Evolutionary conservation across 345 rosid species (phyloP), one percentile per base, ranked within the genome.

Genomic region (Pistacia integerrima): DNA sequence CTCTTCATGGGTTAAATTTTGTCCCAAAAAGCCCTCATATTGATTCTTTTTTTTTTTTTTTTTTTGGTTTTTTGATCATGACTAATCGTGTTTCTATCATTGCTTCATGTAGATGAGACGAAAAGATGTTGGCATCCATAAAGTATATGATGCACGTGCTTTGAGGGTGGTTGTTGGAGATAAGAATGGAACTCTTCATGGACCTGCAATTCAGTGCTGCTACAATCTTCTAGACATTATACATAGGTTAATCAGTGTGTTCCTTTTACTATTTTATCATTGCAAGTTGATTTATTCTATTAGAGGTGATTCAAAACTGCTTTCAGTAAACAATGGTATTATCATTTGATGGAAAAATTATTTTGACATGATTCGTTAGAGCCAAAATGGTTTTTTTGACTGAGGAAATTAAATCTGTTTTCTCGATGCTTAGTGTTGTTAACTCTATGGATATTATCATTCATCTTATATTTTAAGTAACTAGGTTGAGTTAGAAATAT

Each of bases 121-220:
- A 54, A 91, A 91, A 81, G 95, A 91, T 69, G 86, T 91, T 51
- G 83, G 85, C 71, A 88, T 91, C 55, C 67, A 82, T 76, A 84
- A 87, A 81, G 88, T 91, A 14, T 89, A 86, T 76, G 93, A 91
- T 83, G 90, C 93, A 60, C 93, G 95, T 65, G 95, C 95, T 41
- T 54, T 91, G 79, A 89, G 95, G 78, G 95, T 91, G 12, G 86
- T 91, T 66, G 86, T 91, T 70, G 95, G 95, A 75, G 95, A 91
- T 82, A 89, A 88, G 75, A 88, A 86, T 68, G 93, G 95, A 76
- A 86, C 88, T 74, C 72, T 91, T 64, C 89, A 84, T 73, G 95
- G 95, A 70, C 87, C 95, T 55, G 95, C 95, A 59, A 84, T 91
- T 77, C 91, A 85, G 75, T 86, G 85, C 79, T 91, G 95, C 83